Conservation (phyloP, 1,139 yeast genomes). For the Pichia sp. region DNA sequence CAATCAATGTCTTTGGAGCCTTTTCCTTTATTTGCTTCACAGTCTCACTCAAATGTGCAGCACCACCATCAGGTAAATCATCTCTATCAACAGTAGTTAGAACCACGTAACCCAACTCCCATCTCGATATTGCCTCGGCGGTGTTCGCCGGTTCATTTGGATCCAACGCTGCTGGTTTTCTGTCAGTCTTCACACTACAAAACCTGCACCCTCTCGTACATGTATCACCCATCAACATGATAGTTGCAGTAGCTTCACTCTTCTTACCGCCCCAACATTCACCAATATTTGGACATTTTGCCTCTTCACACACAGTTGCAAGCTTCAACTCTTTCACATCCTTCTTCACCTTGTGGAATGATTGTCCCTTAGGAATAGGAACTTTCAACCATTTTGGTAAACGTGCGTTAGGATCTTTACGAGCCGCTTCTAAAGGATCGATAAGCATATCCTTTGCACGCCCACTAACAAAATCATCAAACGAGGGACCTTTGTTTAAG, state of each 20-base stretch:
- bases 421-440: conserved; percentile 67
- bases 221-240: conserved; percentile 97
- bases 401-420: conserved; percentile 47
- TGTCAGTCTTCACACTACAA: conserved; percentile 91
- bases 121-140: conserved; percentile 93
- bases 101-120: conserved; percentile 99
- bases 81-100: conserved; percentile 97
- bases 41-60: conserved; percentile 84
- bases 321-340: conserved; percentile 85
- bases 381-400: conserved; percentile 93
- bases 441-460: conserved; percentile 56
- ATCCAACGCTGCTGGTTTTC: conserved; percentile 83
- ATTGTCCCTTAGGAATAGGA: conserved; percentile 88
- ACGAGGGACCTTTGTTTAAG: conserved; percentile 82
- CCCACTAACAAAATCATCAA: conserved; percentile 83
- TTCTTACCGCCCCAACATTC: conserved; percentile 99
- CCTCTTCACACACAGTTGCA: conserved; percentile 97
- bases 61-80: conserved; percentile 90
- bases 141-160: conserved; percentile 97
- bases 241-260: conserved; percentile 97
- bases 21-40: conserved; percentile 77
- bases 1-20: conserved; percentile 88
- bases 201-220: conserved; percentile 98
- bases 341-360: conserved; percentile 69
- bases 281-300: conserved; percentile 97